Conservation (phyloP, 352 stramenopile species). For the Nothophytophthora sp. region DNA sequence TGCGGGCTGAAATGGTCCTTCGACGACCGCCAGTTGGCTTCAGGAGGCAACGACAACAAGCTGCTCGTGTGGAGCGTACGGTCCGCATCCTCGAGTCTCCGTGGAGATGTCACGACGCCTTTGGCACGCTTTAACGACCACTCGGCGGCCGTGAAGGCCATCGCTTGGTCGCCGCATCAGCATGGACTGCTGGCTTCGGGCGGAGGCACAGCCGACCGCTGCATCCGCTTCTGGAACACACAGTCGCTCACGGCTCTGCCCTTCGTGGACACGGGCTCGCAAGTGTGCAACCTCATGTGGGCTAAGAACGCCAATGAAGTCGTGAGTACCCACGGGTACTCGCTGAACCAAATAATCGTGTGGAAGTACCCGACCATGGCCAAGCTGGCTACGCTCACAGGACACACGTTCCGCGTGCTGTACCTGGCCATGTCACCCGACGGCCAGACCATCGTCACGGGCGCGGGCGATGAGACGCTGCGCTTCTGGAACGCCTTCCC, state of each 20-base stretch:
- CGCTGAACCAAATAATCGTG: slow-evolving; percentile 97
- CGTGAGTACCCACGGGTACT: slow-evolving; percentile 99
- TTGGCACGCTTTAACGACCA: slow-evolving; percentile 94
- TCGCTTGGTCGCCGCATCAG: slow-evolving; percentile 97
- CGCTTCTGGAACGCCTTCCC: slow-evolving; percentile 98
- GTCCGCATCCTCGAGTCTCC: slow-evolving; percentile 33
- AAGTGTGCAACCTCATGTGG: slow-evolving; percentile 98
- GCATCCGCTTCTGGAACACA: slow-evolving; percentile 98
- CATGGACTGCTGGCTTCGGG: slow-evolving; percentile 95
- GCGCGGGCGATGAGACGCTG: slow-evolving; percentile 97
- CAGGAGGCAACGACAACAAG: slow-evolving; percentile 98
- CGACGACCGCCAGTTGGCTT: slow-evolving; percentile 90
- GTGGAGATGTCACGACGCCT: slow-evolving; percentile 46
- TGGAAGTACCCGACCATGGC: slow-evolving; percentile 97
- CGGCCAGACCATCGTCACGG: slow-evolving; percentile 97
- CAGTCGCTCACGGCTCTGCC: slow-evolving; percentile 89
- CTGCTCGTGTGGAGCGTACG: slow-evolving; percentile 95
- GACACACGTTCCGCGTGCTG: slow-evolving; percentile 96
- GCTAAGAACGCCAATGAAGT: slow-evolving; percentile 98
- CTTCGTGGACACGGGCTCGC: slow-evolving; percentile 95
- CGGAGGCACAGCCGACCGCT: slow-evolving; percentile 95
- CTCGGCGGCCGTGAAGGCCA: slow-evolving; percentile 97
- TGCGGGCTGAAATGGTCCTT: slow-evolving; percentile 98
- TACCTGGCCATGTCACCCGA: slow-evolving; percentile 98
- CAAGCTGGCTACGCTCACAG: slow-evolving; percentile 96